A percentile compares a stretch with the other conserved stretches of the same genome.
Conservation (phyloP, 805 yeast genomes). For the Clavispora asparagi region DNA sequence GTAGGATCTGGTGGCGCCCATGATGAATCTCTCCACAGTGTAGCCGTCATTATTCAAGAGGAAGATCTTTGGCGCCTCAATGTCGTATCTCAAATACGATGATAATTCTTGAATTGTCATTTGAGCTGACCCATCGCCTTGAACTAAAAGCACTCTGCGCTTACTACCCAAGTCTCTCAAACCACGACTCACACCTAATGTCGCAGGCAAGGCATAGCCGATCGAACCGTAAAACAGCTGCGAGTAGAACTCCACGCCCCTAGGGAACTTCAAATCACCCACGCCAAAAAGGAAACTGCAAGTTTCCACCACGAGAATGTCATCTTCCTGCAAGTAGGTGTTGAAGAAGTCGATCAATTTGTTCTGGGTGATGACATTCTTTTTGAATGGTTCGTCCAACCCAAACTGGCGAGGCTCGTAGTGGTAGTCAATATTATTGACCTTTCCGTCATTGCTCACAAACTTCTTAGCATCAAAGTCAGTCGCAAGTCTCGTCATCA, state of each 20-base stretch:
- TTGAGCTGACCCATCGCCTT: conserved; percentile 94
- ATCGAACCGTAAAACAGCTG: conserved; percentile 81
- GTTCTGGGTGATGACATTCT: conserved; percentile 22
- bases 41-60: conserved; percentile 83
- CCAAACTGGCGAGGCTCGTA: conserved; percentile 8
- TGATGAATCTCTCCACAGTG: conserved; percentile 82
- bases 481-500: conserved; percentile 26
- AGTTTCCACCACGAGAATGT: conserved; percentile 73
- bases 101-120: conserved; percentile 88
- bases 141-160: conserved; percentile 63
- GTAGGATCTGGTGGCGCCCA: conserved; percentile 70
- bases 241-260: conserved; percentile 45
- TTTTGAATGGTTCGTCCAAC: conserved; percentile 2
- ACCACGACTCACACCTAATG: conserved; percentile 79
- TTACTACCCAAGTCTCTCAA: conserved; percentile 45
- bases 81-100: conserved; percentile 51
- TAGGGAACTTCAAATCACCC: conserved; percentile 61
- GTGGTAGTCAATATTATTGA: conserved; percentile 15
- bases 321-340: conserved; percentile 49
- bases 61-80: conserved; percentile 60
- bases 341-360: conserved; percentile 33
- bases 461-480: conserved; percentile 13
- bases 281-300: conserved; percentile 79
- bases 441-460: conserved; percentile 5
- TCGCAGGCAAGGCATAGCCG: conserved; percentile 84